Evolutionary conservation across 306 rosid species (phyloP).

Genomic region (Cucurbita maxima): DNA sequence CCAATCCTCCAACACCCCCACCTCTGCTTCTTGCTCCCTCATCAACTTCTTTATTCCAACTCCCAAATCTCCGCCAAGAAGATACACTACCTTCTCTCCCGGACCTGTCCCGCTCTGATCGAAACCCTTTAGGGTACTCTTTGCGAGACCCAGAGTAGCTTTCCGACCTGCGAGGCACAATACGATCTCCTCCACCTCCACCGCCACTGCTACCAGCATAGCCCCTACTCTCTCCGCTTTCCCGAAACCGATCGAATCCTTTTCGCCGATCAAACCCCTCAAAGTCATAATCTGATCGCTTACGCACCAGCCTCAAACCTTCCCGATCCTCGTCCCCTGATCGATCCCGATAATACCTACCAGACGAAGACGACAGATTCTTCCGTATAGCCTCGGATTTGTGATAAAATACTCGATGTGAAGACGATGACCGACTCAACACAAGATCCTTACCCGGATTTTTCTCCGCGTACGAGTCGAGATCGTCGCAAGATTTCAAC

Average conservation of each 20-base stretch:
- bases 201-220: conserved; percentile 12
- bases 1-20: conserved; percentile 23
- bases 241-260: conserved; percentile 63
- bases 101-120: conserved; percentile 88
- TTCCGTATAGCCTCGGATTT: conserved; percentile 50
- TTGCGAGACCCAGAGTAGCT: conserved; percentile 66
- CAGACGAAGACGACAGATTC: conserved; percentile 37
- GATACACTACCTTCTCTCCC: conserved; percentile 71
- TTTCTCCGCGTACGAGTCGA: conserved; percentile 54
- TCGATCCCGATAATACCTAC: conserved; percentile 59
- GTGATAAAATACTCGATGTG: conserved; percentile 51
- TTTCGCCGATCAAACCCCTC: conserved; percentile 72
- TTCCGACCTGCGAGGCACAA: conserved; percentile 66
- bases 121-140: conserved; percentile 84
- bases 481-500: conserved; percentile 79
- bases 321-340: conserved; percentile 68
- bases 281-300: conserved; percentile 71
- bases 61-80: conserved; percentile 71
- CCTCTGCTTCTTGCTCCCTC: conserved; percentile 37
- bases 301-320: conserved; percentile 45
- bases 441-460: conserved; percentile 14
- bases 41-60: conserved; percentile 63
- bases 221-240: conserved; percentile 30
- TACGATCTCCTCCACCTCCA: conserved; percentile 40
- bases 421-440: conserved; percentile 47